Conservation (phyloP, 441 rosid genomes). For the Pelargonium cotyledonis region DNA sequence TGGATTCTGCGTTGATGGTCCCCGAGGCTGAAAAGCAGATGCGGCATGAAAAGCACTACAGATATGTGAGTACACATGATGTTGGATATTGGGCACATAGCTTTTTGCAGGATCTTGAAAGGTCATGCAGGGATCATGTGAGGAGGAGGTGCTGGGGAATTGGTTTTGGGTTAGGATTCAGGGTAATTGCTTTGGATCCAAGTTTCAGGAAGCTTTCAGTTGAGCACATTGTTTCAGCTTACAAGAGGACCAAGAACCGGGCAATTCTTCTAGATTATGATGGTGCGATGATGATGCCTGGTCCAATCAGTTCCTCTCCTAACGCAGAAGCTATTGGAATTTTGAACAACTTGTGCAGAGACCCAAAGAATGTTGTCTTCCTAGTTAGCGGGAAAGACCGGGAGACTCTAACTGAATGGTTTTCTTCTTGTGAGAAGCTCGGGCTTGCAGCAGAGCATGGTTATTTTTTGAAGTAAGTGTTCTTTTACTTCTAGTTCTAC, state of each 20-base stretch:
- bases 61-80: conserved; percentile 79
- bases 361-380: conserved; percentile 70
- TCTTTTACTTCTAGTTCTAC: conserved; percentile 7
- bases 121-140: conserved; percentile 72
- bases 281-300: conserved; percentile 52
- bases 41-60: conserved; percentile 85
- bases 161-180: conserved; percentile 80
- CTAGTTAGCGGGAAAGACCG: conserved; percentile 76
- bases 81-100: conserved; percentile 89
- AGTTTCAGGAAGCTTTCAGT: conserved; percentile 70
- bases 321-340: conserved; percentile 45
- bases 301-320: conserved; percentile 48
- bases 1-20: conserved; percentile 55
- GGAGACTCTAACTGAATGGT: conserved; percentile 57
- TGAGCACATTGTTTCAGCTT: conserved; percentile 81
- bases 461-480: conserved; percentile 56
- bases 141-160: conserved; percentile 84
- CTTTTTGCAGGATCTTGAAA: conserved; percentile 82
- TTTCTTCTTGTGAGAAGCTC: conserved; percentile 54
- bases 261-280: conserved; percentile 84
- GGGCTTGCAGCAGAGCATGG: conserved; percentile 90
- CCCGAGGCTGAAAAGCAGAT: conserved; percentile 65
- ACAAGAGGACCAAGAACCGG: conserved; percentile 68
- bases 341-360: conserved; percentile 58
- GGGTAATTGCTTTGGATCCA: conserved; percentile 81